phyloP scores from a whole-genome alignment of 2,329 filamentous ascomycete genomes.

The Fusarium euwallaceae region DNA sequence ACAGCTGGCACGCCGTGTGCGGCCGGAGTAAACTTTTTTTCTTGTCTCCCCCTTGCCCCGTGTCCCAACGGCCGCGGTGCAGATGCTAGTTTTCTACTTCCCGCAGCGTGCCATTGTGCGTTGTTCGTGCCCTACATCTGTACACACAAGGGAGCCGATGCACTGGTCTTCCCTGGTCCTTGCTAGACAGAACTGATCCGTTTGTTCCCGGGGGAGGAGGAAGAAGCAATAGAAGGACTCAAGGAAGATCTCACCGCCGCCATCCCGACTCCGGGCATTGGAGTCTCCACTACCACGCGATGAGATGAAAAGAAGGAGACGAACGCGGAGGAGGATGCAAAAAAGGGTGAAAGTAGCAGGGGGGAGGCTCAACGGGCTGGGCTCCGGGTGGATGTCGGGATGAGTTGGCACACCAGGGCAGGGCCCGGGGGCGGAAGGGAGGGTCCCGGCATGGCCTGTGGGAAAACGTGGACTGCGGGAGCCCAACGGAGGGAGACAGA shows the following conservation, averaged over 20 bases:
- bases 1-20: constrained; percentile 38
- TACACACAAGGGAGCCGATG: constrained; percentile 3
- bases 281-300: constrained; percentile 30
- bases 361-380: neutral
- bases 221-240: neutral
- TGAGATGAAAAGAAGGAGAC: constrained; percentile 31
- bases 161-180: constrained; percentile 8
- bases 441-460: neutral
- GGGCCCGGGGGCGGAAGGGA: constrained; percentile 3
- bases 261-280: neutral
- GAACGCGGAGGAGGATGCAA: constrained; percentile 26
- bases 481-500: constrained; percentile 9
- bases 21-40: constrained; percentile 17
- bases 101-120: constrained; percentile 22
- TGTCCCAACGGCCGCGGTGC: constrained; percentile 6
- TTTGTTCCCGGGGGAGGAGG: constrained; percentile 5
- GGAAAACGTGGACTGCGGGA: constrained; percentile 33
- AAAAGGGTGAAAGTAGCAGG: neutral
- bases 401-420: constrained; percentile 37
- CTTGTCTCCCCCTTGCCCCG: constrained; percentile 11
- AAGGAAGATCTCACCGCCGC: constrained; percentile 30
- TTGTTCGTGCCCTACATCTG: constrained; percentile 28
- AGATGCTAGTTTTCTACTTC: neutral
- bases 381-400: constrained; percentile 6
- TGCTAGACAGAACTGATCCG: neutral